phyloP scores from a whole-genome alignment of 805 yeast species.

The Pichia scutulata region DNA sequence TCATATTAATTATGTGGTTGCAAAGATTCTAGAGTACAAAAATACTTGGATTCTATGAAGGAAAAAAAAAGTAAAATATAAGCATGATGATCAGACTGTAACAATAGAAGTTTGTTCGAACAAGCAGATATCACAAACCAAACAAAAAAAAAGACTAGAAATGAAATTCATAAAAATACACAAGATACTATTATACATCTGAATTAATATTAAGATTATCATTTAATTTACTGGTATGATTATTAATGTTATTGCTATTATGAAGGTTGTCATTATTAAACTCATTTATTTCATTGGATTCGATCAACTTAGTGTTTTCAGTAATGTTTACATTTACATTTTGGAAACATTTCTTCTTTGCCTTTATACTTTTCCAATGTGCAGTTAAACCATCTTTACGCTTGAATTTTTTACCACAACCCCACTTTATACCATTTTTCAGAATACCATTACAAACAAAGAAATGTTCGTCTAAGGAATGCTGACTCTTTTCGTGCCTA shows the following conservation, averaged over 20 bases:
- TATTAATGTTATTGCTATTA: neutral
- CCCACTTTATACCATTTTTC: constrained; percentile 27
- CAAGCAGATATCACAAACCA: no score
- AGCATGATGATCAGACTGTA: no score
- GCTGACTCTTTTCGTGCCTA: constrained; percentile 30
- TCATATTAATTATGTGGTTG: no score
- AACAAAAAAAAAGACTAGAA: no score
- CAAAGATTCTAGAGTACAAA: no score
- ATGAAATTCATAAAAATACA: neutral
- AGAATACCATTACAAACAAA: constrained; percentile 26
- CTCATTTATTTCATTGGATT: neutral
- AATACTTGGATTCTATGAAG: no score
- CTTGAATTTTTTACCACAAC: constrained; percentile 30
- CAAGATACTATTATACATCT: neutral
- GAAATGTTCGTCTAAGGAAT: constrained; percentile 18
- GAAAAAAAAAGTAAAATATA: no score
- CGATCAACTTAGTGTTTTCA: neutral
- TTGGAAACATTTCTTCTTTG: constrained; percentile 27
- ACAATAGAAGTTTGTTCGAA: no score
- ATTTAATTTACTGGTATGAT: neutral
- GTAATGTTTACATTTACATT: constrained; percentile 9
- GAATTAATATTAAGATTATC: neutral
- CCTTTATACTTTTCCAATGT: constrained; percentile 31
- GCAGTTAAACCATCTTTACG: constrained; percentile 31
- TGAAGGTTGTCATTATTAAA: neutral